phyloP scores from a whole-genome alignment of 768 basidiomycete species.

The Leccinellum luteum region DNA sequence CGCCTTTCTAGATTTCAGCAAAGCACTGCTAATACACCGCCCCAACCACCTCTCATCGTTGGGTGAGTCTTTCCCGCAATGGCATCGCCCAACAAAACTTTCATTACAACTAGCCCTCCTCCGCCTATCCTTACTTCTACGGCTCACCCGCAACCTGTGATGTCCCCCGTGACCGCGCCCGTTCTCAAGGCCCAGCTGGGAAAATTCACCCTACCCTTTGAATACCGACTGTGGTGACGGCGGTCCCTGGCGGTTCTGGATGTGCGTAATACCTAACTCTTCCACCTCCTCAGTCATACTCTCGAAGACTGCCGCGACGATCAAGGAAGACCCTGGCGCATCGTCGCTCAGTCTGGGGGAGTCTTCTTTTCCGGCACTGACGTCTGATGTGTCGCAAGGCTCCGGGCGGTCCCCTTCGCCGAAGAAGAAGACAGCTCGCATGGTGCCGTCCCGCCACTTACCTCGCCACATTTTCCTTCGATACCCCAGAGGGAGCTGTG shows the following conservation, averaged over 20 bases:
- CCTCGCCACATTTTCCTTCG: constrained; percentile 16
- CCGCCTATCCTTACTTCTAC: neutral
- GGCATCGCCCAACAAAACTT: neutral
- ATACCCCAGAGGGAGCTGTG: neutral
- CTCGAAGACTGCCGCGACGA: neutral
- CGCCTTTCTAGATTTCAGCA: neutral
- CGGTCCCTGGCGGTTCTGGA: neutral
- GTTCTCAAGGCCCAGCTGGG: neutral
- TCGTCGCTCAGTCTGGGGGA: neutral
- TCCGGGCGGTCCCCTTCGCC: neutral
- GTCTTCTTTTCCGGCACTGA: neutral
- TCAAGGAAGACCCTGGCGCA: neutral
- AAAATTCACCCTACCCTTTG: neutral
- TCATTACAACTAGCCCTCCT: neutral
- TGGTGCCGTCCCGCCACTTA: constrained; percentile 22
- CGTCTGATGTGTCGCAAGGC: neutral
- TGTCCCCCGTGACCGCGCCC: neutral
- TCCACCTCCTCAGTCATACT: neutral
- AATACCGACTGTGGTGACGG: neutral
- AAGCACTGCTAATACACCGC: neutral
- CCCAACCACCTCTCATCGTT: neutral
- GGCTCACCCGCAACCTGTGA: neutral
- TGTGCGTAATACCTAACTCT: too few relatives aligned
- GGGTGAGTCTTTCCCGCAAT: constrained; percentile 14
- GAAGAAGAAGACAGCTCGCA: constrained; percentile 25